These are phyloP conservation scores for Fusarium compactum DNA, from an alignment of 2,329 filamentous ascomycete species.

Conservation along the genomic window DNA sequence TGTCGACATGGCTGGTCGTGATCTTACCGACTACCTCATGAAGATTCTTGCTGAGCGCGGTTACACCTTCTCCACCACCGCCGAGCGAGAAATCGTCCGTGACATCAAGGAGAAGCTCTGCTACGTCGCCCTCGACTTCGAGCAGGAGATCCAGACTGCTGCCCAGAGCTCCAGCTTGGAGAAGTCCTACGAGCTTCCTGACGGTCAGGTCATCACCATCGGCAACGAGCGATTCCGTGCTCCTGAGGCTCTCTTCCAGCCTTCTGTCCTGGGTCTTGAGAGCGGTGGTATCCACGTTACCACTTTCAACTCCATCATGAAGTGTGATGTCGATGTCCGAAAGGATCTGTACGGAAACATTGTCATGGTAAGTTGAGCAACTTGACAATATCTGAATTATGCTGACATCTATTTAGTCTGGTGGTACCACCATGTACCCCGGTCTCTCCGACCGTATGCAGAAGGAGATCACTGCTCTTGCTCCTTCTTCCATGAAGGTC, in stretches of 20 bases:
- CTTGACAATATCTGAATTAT: not conserved
- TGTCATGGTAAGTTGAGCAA: slow-evolving; percentile 87
- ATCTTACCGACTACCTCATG: slow-evolving; percentile 99
- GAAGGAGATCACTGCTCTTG: slow-evolving; percentile 99
- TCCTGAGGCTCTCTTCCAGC: slow-evolving; percentile 99
- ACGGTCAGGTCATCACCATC: slow-evolving; percentile 99
- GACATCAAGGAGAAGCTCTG: slow-evolving; percentile 99
- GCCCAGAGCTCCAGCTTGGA: slow-evolving; percentile 98
- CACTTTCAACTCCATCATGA: slow-evolving; percentile 99
- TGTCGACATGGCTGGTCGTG: slow-evolving; percentile 99
- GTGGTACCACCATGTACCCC: slow-evolving; percentile 99
- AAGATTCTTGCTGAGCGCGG: slow-evolving; percentile 99
- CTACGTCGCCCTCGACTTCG: slow-evolving; percentile 99
- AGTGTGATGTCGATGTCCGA: slow-evolving; percentile 99
- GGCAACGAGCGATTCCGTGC: slow-evolving; percentile 99
- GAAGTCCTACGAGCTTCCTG: slow-evolving; percentile 99
- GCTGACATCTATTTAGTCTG: slow-evolving; percentile 75
- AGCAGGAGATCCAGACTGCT: slow-evolving; percentile 99
- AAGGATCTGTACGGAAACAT: slow-evolving; percentile 99
- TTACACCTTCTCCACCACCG: slow-evolving; percentile 99
- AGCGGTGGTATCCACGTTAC: slow-evolving; percentile 99
- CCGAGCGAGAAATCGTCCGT: slow-evolving; percentile 99
- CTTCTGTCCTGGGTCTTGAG: slow-evolving; percentile 97
- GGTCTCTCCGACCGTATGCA: slow-evolving; percentile 99
- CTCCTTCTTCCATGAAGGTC: slow-evolving; percentile 99